Evolutionary conservation across 2,329 filamentous ascomycete species (phyloP).

Genomic region (Fusarium papillatum): DNA sequence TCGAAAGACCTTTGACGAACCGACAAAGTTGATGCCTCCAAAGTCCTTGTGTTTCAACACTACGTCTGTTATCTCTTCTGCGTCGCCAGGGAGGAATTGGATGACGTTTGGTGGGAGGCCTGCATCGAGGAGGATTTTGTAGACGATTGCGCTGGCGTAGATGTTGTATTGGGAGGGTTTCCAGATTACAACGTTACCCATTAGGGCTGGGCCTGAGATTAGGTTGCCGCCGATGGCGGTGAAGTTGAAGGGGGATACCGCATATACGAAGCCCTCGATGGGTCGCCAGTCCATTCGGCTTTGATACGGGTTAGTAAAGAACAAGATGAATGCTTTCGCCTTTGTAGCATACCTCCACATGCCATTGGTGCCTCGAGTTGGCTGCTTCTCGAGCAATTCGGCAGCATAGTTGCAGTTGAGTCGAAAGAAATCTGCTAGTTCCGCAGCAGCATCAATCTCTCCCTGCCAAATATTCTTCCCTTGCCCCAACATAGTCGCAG

Average conservation of each 20-base stretch:
- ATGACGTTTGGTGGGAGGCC: slow-evolving; percentile 52
- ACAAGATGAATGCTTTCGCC: too few species aligned
- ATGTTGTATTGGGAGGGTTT: slow-evolving; percentile 51
- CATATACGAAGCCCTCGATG: slow-evolving; percentile 7
- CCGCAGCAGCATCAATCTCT: not conserved
- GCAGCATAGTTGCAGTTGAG: not conserved
- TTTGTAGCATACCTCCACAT: not conserved
- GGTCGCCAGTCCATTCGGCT: slow-evolving; percentile 1
- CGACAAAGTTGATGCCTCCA: not conserved
- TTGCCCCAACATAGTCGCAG: slow-evolving; percentile 5
- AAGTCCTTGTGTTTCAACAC: slow-evolving; percentile 30
- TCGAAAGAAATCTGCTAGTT: not conserved
- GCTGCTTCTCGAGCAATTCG: not conserved
- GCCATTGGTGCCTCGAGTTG: not conserved
- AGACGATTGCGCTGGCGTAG: slow-evolving; percentile 48
- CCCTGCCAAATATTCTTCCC: slow-evolving; percentile 1
- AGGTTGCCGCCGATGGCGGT: slow-evolving; percentile 4
- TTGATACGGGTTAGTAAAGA: not conserved
- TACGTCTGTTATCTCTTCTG: slow-evolving; percentile 47
- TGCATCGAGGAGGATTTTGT: slow-evolving; percentile 55
- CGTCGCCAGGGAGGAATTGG: slow-evolving; percentile 53
- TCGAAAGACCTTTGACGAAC: not conserved
- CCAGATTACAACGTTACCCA: slow-evolving; percentile 45
- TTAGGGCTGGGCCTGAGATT: not conserved
- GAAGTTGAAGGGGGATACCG: not conserved